These are phyloP conservation scores for Aureobasidium melanogenum DNA, from an alignment of 2,329 filamentous ascomycete genomes.

Conservation along the genomic window DNA sequence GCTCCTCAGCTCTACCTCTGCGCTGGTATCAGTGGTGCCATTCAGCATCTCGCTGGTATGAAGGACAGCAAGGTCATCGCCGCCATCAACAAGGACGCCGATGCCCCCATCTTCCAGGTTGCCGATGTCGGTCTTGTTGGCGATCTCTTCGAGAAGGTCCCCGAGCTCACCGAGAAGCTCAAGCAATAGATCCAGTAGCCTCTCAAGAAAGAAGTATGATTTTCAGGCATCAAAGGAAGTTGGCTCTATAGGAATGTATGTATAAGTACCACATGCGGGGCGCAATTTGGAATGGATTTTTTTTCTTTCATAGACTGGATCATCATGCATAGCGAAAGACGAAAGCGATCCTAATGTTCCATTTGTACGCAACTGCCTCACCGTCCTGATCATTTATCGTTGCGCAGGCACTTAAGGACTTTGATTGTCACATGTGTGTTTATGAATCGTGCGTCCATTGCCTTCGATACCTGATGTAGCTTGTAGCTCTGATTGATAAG, in stretches of 20 bases:
- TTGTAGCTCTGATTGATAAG: neutral
- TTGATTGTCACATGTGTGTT: too few species aligned
- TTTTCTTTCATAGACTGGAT: neutral
- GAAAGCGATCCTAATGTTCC: neutral
- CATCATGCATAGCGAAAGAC: neutral
- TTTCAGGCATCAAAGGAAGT: too few species aligned
- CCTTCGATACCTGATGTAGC: neutral
- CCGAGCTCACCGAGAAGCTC: constrained; percentile 90
- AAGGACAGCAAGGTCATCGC: constrained; percentile 99
- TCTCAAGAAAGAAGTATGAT: neutral
- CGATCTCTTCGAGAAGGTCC: constrained; percentile 87
- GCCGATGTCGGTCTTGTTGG: constrained; percentile 92
- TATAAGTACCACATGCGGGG: constrained; percentile 1
- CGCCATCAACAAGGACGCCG: constrained; percentile 94
- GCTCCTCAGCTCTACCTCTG: constrained; percentile 92
- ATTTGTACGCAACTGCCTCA: too few species aligned
- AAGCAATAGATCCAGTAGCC: constrained; percentile 37
- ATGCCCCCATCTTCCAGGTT: constrained; percentile 97
- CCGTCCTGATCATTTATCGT: too few species aligned
- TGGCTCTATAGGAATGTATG: neutral
- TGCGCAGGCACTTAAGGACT: too few species aligned
- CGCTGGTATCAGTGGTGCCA: constrained; percentile 91
- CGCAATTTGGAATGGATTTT: neutral
- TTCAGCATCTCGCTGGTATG: constrained; percentile 98
- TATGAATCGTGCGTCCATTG: too few species aligned